Evolutionary conservation across 2,329 filamentous ascomycete species (phyloP).

Genomic region (Mollisiaceae sp.): DNA sequence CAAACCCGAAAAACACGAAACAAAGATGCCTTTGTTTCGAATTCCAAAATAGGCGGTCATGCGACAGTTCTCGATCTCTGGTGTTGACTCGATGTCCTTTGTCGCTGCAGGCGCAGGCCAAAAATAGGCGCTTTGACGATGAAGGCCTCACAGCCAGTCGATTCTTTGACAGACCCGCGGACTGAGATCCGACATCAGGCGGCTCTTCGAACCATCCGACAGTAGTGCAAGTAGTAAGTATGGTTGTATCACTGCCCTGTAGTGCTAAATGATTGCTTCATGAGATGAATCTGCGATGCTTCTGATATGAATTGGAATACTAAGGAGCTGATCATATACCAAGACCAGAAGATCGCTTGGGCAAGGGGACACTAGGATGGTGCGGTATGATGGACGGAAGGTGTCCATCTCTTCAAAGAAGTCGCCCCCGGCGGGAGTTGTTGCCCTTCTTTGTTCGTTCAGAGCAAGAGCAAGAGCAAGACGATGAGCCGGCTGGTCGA

Average conservation of each 20-base stretch:
- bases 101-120: conserved; percentile 34
- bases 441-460: conserved; percentile 32
- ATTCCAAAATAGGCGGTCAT: conserved; percentile 29
- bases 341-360: conserved; percentile 27
- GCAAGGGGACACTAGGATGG: conserved; percentile 37
- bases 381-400: conserved; percentile 31
- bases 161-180: conserved; percentile 23
- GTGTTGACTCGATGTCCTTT: conserved; percentile 37
- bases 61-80: conserved; percentile 25
- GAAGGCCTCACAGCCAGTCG: conserved; percentile 37
- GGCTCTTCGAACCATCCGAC: conserved; percentile 20
- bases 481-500: neutral
- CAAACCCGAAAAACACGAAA: conserved; percentile 29
- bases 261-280: conserved; percentile 10
- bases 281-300: conserved; percentile 12
- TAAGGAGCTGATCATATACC: conserved; percentile 29
- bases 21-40: conserved; percentile 36
- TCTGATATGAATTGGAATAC: conserved; percentile 17
- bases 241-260: conserved; percentile 20
- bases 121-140: conserved; percentile 39
- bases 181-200: conserved; percentile 30
- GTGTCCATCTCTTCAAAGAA: conserved; percentile 40
- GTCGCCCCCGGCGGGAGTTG: conserved; percentile 30
- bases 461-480: neutral
- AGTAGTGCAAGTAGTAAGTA: conserved; percentile 11